Percentiles rank a stretch among this genome's conserved stretches.
phyloP scores from a whole-genome alignment of 176 grass and related monocot genomes.

The Paspalum notatum region DNA sequence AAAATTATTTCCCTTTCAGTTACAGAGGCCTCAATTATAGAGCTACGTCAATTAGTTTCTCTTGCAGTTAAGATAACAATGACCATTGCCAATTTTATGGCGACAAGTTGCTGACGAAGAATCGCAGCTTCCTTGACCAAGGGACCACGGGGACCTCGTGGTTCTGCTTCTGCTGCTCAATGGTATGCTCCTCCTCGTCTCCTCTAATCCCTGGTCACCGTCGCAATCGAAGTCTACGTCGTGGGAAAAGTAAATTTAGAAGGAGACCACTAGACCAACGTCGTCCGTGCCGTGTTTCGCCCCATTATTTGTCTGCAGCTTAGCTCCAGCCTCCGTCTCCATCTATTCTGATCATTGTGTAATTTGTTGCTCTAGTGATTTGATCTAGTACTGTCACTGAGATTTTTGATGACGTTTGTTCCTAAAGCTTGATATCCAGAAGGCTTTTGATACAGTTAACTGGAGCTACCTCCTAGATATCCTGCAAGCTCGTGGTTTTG shows the following conservation, averaged over 20 bases:
- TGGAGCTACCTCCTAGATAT: no score
- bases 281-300: not conserved
- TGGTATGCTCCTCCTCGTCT: not conserved
- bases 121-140: constrained; percentile 27
- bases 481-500: no score
- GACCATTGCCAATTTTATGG: not conserved
- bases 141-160: constrained; percentile 1
- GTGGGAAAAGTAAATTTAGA: constrained; percentile 32
- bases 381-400: not conserved
- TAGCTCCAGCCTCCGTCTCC: not conserved
- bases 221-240: constrained; percentile 31
- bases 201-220: not conserved
- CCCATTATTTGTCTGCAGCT: not conserved
- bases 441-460: no score
- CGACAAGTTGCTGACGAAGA: constrained; percentile 22
- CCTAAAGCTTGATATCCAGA: no score
- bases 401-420: not conserved
- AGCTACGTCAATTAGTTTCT: constrained; percentile 1
- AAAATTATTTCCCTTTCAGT: not conserved
- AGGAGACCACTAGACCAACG: constrained; percentile 31
- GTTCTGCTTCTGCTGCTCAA: not conserved
- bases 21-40: not conserved
- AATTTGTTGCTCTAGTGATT: not conserved
- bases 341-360: not conserved
- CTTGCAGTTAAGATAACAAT: not conserved